Conservation (phyloP, 2,329 filamentous ascomycete genomes). For the Leptographium procerum region DNA sequence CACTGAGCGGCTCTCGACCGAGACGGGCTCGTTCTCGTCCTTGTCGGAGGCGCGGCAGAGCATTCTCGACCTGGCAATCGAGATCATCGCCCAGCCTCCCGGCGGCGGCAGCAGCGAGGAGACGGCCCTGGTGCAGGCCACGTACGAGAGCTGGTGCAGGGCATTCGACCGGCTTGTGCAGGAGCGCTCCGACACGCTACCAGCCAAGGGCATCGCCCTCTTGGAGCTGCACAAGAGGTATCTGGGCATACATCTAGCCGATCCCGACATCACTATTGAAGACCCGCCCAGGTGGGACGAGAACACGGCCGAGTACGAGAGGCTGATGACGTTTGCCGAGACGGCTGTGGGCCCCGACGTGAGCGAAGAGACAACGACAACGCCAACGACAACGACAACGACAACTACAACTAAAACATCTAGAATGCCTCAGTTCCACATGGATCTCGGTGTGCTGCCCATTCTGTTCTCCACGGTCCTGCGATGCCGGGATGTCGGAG, state of each 20-base stretch:
- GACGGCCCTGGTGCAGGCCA: background rate
- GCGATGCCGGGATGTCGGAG: conserved; percentile 2
- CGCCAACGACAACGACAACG: background rate
- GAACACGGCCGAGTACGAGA: background rate
- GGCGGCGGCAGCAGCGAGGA: background rate
- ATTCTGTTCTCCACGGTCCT: conserved; percentile 6
- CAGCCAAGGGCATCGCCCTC: background rate
- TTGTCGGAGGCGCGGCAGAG: conserved; percentile 3
- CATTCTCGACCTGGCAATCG: conserved; percentile 1
- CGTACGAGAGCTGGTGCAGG: background rate
- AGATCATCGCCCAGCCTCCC: background rate
- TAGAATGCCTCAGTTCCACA: conserved; percentile 5
- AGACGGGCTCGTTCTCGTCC: background rate
- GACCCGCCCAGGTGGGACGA: background rate
- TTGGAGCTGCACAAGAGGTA: conserved; percentile 5
- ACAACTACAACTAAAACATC: no score
- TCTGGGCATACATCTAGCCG: background rate
- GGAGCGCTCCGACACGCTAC: background rate
- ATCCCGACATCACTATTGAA: background rate
- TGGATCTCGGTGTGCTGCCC: conserved; percentile 10
- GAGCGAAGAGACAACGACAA: background rate
- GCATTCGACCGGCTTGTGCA: conserved; percentile 2
- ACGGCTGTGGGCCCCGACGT: background rate
- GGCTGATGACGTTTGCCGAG: background rate
- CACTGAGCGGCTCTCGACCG: background rate